Base-by-base conservation (phyloP, 257 asterid genomes). In the Forsythia suspensa region DNA sequence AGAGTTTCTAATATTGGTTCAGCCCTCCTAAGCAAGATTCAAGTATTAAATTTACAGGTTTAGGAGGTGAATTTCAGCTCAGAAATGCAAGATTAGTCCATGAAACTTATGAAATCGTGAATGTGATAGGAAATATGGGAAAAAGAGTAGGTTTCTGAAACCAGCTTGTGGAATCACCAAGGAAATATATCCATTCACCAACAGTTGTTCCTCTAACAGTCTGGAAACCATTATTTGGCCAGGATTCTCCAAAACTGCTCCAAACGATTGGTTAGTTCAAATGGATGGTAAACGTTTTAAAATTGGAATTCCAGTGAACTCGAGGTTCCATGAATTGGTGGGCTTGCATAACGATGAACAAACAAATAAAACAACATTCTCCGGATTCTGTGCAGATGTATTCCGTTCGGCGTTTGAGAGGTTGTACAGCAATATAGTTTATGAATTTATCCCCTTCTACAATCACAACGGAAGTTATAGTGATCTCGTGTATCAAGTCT, bases 121-220 rank as follows among this genome's bases (percentile, higher is more conserved):
- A 86, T 74, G 65, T 89, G 16, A 78, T 81, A 36, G 85, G 85
- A 10, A 79, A 73, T 37, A 79, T 83, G 70, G 86, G 55, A 70
- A 82, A 57, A 39, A 77, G 74, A 41, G 85, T 85, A 16, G 91
- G 91, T 44, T 82, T 72, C 73, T 89, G 91, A 87, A 77, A 20
- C 59, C 81, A n/a, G 70, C 61, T 11, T 1, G 70, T 75, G 90
- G 87, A 59, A 37, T 86, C 13, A 76, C 81, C 13, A 79, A 72
- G 34, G 86, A 75, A 40, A 48, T 75, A 59, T 48, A 72, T 51
- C 29, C 72, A 18, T 77, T 6, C n/a, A 48, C 71, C 8, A n/a
- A 12, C 20, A 72, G 41, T 38, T 70, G 77, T 21, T 75, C 78
- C 48, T 75, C 83, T 6, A 67, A 20, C 6, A 24, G 61, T 1